Evolutionary conservation across 2,329 filamentous ascomycete species (phyloP).

Genomic region (Alternaria metachromatica): DNA sequence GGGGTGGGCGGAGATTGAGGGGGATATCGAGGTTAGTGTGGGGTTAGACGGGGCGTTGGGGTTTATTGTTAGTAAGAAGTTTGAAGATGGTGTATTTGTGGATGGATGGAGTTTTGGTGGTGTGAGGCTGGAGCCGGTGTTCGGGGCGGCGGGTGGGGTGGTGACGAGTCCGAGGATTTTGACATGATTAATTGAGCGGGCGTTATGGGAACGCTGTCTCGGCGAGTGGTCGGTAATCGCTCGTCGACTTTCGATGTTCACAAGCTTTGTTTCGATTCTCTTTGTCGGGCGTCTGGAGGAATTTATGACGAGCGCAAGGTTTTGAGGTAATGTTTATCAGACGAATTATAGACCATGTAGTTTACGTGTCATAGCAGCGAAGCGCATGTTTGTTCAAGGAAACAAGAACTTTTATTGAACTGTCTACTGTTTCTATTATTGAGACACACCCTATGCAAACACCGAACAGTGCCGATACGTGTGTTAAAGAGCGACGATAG

Average conservation of each 20-base stretch:
- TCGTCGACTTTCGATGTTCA: neutral
- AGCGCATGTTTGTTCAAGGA: neutral
- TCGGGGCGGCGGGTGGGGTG: constrained; percentile 18
- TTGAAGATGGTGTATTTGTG: constrained; percentile 35
- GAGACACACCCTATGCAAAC: neutral
- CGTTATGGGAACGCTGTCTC: neutral
- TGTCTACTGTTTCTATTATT: neutral
- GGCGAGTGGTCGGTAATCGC: neutral
- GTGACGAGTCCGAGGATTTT: constrained; percentile 13
- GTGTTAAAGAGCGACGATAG: constrained; percentile 7
- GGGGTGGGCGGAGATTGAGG: constrained; percentile 48
- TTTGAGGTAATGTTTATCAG: neutral
- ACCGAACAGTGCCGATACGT: neutral
- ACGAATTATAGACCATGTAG: neutral
- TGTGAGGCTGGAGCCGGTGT: constrained; percentile 46
- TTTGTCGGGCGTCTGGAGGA: neutral
- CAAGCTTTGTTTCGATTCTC: neutral
- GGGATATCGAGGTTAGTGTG: constrained; percentile 46
- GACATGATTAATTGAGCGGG: neutral
- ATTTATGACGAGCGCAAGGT: neutral
- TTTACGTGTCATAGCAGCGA: neutral
- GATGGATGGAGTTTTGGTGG: constrained; percentile 51
- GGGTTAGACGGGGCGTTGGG: constrained; percentile 48
- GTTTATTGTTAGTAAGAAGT: constrained; percentile 46
- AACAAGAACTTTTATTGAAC: neutral